Evolutionary conservation across 108 stramenopile genomes (phyloP).

Genomic region (Aurantiochytrium sp.): DNA sequence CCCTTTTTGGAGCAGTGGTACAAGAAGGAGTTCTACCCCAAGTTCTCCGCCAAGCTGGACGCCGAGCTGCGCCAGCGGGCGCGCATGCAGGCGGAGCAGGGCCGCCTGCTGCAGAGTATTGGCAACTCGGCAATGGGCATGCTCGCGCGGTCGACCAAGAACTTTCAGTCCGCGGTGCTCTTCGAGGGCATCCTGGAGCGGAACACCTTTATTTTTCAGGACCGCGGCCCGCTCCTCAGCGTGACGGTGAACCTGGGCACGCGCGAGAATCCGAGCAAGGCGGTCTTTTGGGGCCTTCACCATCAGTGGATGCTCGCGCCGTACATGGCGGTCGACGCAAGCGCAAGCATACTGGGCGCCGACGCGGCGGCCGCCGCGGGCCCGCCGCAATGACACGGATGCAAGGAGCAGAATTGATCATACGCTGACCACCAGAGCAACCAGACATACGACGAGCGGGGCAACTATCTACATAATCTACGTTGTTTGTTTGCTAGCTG

Average conservation of each 20-base stretch:
- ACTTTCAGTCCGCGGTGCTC: background rate
- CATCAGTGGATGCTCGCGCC: slow-evolving; percentile 25
- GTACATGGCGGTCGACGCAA: background rate
- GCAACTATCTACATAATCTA: too few relatives aligned
- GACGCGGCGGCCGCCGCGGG: background rate
- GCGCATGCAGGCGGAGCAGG: background rate
- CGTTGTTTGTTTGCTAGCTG: too few relatives aligned
- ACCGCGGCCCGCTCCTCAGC: background rate
- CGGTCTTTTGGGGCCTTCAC: background rate
- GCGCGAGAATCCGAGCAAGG: background rate
- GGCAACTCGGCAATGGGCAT: background rate
- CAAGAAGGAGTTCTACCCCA: background rate
- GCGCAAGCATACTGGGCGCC: background rate
- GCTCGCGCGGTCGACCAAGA: background rate
- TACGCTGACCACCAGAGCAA: too few relatives aligned
- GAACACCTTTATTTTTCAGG: background rate
- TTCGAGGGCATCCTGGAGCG: background rate
- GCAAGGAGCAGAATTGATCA: background rate
- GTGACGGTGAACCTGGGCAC: background rate
- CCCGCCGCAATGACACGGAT: background rate
- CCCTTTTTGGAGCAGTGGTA: background rate
- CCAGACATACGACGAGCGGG: too few relatives aligned
- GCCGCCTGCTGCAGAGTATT: background rate
- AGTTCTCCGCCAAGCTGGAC: background rate
- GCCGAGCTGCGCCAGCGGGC: background rate